Conservation (phyloP, 2,329 filamentous ascomycete genomes). For the Blastomyces parvus region DNA sequence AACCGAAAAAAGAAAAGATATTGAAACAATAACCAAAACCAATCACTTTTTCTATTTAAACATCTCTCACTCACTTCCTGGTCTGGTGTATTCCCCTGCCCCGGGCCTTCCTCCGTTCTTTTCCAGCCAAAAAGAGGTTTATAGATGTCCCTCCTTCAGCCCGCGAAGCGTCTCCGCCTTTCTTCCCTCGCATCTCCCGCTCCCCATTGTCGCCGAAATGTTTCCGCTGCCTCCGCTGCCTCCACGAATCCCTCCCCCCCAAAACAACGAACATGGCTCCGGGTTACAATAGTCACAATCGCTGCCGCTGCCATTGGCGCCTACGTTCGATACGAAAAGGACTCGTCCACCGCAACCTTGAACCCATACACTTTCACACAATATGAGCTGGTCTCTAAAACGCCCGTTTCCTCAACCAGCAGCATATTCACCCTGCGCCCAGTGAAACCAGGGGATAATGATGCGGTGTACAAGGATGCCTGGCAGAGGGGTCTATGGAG, state of each 20-base stretch:
- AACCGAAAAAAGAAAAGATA: not conserved
- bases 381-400: constrained; percentile 35
- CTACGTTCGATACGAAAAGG: constrained; percentile 24
- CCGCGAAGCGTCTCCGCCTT: not conserved
- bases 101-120: not conserved
- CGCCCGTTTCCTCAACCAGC: constrained; percentile 39
- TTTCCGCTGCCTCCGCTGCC: constrained; percentile 21
- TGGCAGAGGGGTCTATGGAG: constrained; percentile 67
- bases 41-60: not conserved
- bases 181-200: not conserved
- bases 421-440: constrained; percentile 39
- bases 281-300: constrained; percentile 26
- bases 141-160: constrained; percentile 6
- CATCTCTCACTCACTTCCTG: not conserved
- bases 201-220: constrained; percentile 17
- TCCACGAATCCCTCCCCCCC: constrained; percentile 17
- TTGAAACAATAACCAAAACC: not conserved
- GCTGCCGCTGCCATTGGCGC: constrained; percentile 30
- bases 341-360: constrained; percentile 22
- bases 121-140: not conserved
- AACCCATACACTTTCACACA: constrained; percentile 33
- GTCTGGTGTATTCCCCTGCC: no score
- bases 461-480: constrained; percentile 35
- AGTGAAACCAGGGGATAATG: constrained; percentile 22
- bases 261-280: constrained; percentile 27